These are phyloP conservation scores for Amanita rubescens DNA, from an alignment of 768 basidiomycete genomes.

Conservation along the genomic window DNA sequence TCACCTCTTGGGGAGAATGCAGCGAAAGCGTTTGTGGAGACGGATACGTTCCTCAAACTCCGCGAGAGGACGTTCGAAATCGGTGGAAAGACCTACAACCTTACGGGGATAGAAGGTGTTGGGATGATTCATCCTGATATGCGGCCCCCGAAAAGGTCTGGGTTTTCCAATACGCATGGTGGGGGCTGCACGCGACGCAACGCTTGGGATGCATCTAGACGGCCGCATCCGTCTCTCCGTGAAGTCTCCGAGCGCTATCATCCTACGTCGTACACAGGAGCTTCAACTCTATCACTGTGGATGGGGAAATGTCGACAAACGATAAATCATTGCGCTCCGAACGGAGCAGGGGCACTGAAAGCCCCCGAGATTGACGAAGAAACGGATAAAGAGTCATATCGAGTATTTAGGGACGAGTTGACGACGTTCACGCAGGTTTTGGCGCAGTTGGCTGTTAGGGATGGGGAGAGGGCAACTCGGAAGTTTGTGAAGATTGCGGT, in stretches of 20 bases:
- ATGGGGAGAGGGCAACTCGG: too few relatives aligned
- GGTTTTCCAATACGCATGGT: conserved; percentile 29
- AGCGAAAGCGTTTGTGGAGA: too few relatives aligned
- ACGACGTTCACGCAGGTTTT: too few relatives aligned
- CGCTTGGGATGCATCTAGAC: conserved; percentile 90
- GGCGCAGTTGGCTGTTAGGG: too few relatives aligned
- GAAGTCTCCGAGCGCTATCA: conserved; percentile 74
- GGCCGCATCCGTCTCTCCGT: conserved; percentile 79
- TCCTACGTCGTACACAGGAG: conserved; percentile 89
- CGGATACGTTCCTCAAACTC: conserved; percentile 56
- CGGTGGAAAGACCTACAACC: too few relatives aligned
- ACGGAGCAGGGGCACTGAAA: conserved; percentile 58
- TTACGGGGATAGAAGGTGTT: too few relatives aligned
- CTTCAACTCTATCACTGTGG: conserved; percentile 96
- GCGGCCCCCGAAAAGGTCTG: conserved; percentile 72
- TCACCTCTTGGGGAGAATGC: too few relatives aligned
- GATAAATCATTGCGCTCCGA: conserved; percentile 85
- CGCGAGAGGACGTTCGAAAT: too few relatives aligned
- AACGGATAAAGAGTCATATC: conserved; percentile 51
- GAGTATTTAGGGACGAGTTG: too few relatives aligned
- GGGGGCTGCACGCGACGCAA: conserved; percentile 88
- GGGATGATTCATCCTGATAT: too few relatives aligned
- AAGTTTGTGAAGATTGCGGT: too few relatives aligned
- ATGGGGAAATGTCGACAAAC: conserved; percentile 98
- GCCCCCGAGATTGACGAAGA: conserved; percentile 52